These are phyloP conservation scores for Echeveria elegans DNA, from an alignment of 164 flowering plant genomes.

Conservation along the genomic window DNA sequence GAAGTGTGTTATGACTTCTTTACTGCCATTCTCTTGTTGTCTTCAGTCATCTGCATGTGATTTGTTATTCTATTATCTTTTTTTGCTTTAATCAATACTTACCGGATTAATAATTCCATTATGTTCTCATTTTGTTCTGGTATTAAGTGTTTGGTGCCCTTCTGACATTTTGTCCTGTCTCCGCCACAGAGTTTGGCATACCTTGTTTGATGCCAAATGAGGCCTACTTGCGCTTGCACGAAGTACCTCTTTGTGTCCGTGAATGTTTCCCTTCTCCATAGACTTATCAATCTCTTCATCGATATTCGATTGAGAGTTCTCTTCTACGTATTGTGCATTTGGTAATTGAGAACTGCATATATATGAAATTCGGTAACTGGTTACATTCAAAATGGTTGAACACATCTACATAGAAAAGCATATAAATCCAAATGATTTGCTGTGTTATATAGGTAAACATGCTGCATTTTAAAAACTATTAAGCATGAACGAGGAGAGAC, in stretches of 20 bases:
- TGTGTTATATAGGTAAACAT: not conserved
- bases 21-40: no score
- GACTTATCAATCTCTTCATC: no score
- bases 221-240: not conserved
- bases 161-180: no score
- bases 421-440: not conserved
- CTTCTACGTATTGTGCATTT: constrained; percentile 3
- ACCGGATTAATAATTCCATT: no score
- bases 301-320: not conserved
- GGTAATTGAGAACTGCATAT: not conserved
- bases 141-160: no score
- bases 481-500: not conserved
- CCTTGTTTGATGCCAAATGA: constrained; percentile 1
- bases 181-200: no score
- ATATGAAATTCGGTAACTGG: not conserved
- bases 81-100: no score
- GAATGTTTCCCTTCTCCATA: not conserved
- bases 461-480: not conserved
- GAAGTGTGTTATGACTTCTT: no score
- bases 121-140: no score
- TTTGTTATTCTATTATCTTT: no score
- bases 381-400: not conserved
- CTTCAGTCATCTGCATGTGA: no score
- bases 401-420: not conserved
- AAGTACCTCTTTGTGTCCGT: not conserved